Percentiles rank a stretch among this genome's conserved stretches.
Evolutionary conservation across 768 basidiomycete species (phyloP).

Genomic region (Lanmaoa rubissima): DNA sequence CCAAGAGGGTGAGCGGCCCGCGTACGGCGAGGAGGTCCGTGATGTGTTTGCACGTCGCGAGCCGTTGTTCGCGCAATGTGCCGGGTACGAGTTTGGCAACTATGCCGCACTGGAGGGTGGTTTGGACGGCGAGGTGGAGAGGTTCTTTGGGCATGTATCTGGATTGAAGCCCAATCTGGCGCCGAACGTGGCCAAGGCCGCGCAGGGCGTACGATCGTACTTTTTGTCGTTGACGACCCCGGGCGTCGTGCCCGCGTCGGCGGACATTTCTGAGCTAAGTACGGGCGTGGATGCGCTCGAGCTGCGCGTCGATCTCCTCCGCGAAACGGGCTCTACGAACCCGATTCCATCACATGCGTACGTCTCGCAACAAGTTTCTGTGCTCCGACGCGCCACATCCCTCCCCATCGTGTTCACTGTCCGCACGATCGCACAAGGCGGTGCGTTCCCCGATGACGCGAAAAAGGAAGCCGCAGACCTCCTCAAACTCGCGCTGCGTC

Average conservation of each 20-base stretch:
- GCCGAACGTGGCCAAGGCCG: conserved; percentile 40
- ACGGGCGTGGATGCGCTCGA: conserved; percentile 91
- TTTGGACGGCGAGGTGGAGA: conserved; percentile 53
- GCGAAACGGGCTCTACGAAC: conserved; percentile 44
- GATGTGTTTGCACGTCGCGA: conserved; percentile 81
- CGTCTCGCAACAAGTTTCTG: conserved; percentile 77
- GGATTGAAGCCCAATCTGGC: conserved; percentile 67
- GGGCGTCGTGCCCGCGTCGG: conserved; percentile 69
- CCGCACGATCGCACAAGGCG: conserved; percentile 84
- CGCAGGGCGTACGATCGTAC: conserved; percentile 65
- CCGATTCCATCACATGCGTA: conserved; percentile 67
- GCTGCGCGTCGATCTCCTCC: conserved; percentile 88
- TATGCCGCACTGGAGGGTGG: conserved; percentile 45
- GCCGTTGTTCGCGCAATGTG: conserved; percentile 84
- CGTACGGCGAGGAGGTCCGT: conserved; percentile 82
- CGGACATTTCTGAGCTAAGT: conserved; percentile 67
- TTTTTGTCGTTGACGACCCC: conserved; percentile 94
- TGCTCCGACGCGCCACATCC: conserved; percentile 69
- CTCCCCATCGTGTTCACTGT: conserved; percentile 94
- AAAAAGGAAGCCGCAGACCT: conserved; percentile 71
- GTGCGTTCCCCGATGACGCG: conserved; percentile 81
- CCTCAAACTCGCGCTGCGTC: conserved; percentile 71
- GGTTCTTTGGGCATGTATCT: conserved; percentile 90
- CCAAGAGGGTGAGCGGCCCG: conserved; percentile 75
- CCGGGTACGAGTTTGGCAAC: conserved; percentile 83